phyloP scores from a whole-genome alignment of 2,329 filamentous ascomycete genomes.

The Ustilaginoidea virens region DNA sequence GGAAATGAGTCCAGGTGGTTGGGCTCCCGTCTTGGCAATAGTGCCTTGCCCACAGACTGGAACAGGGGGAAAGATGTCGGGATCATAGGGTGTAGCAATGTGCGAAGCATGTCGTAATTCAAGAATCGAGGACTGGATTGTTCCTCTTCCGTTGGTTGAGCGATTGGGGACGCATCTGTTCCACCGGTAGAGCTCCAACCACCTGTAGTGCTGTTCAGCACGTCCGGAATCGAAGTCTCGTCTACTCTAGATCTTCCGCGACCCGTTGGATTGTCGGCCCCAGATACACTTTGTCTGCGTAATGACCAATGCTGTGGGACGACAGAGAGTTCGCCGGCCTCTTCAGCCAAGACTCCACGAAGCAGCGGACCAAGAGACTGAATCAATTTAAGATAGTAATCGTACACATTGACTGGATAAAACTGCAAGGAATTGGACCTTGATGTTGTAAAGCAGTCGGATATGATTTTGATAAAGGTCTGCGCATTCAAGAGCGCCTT shows the following conservation, averaged over 20 bases:
- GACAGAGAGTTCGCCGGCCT: conserved; percentile 56
- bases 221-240: conserved; percentile 17
- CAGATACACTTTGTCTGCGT: conserved; percentile 14
- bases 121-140: conserved; percentile 32
- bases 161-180: conserved; percentile 9
- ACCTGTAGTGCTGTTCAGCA: conserved; percentile 11
- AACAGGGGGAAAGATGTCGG: conserved; percentile 73
- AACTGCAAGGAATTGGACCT: conserved; percentile 52
- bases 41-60: conserved; percentile 67
- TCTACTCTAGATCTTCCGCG: conserved; percentile 7
- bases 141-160: conserved; percentile 26
- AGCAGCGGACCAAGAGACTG: conserved; percentile 64
- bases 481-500: conserved; percentile 69
- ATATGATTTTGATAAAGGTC: conserved; percentile 59
- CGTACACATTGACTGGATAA: conserved; percentile 64
- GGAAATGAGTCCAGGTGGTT: conserved; percentile 41
- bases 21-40: conserved; percentile 55
- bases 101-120: conserved; percentile 66
- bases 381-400: conserved; percentile 65
- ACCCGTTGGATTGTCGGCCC: conserved; percentile 9
- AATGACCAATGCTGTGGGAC: conserved; percentile 55
- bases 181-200: conserved; percentile 12
- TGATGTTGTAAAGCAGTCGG: conserved; percentile 56
- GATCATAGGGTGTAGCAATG: conserved; percentile 64
- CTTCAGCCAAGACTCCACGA: conserved; percentile 69